These are phyloP conservation scores for Psilocybe mexicana DNA, from an alignment of 1,284 basidiomycete species.

Conservation along the genomic window DNA sequence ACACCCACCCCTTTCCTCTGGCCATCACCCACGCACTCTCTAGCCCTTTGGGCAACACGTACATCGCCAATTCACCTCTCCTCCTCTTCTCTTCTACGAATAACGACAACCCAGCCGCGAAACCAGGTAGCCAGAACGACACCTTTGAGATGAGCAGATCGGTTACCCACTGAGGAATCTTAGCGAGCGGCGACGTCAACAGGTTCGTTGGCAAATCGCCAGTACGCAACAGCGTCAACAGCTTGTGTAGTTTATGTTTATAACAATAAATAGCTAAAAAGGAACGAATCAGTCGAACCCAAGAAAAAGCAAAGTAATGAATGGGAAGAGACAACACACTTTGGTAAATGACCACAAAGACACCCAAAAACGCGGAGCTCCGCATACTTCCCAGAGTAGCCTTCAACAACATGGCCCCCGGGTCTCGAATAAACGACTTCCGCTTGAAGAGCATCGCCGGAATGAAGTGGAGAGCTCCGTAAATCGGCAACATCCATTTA, in stretches of 20 bases:
- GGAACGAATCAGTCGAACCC: conserved; percentile 1
- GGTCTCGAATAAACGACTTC: conserved; percentile 59
- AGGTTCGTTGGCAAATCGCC: conserved; percentile 22
- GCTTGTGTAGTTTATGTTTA: conserved; percentile 59
- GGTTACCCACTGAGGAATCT: conserved; percentile 49
- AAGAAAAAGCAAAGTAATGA: background rate
- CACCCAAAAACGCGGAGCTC: conserved; percentile 87
- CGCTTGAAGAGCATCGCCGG: conserved; percentile 82
- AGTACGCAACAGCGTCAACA: conserved; percentile 42
- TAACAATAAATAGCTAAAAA: conserved; percentile 71
- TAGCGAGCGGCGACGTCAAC: conserved; percentile 32
- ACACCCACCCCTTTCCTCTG: conserved; percentile 76
- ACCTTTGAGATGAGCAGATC: conserved; percentile 65
- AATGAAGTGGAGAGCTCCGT: conserved; percentile 89
- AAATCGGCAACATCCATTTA: conserved; percentile 84
- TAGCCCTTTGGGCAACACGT: conserved; percentile 89
- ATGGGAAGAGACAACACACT: conserved; percentile 42
- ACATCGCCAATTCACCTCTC: conserved; percentile 89
- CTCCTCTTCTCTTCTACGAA: conserved; percentile 87
- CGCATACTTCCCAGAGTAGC: conserved; percentile 76
- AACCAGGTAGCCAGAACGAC: conserved; percentile 78
- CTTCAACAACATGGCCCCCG: conserved; percentile 61
- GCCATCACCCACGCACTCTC: conserved; percentile 87
- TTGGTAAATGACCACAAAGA: conserved; percentile 87
- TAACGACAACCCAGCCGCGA: conserved; percentile 76